Conservation (phyloP, 345 rosid genomes). For the Salix udensis region DNA sequence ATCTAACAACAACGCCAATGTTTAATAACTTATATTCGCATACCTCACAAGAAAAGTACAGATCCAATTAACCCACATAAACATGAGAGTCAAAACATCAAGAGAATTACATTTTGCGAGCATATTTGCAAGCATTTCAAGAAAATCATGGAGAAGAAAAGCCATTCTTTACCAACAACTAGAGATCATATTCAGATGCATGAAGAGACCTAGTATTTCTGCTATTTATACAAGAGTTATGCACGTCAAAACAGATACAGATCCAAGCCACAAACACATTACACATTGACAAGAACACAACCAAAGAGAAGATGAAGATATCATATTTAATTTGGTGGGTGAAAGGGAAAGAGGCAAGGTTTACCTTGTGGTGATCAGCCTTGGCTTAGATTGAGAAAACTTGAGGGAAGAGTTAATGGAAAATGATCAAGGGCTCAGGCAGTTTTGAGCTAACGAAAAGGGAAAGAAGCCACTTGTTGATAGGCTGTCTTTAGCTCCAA, state of each 20-base stretch:
- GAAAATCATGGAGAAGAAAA: not conserved
- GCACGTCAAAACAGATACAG: not conserved
- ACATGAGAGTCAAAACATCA: not conserved
- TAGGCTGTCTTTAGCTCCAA: slow-evolving; percentile 26
- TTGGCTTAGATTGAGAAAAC: not conserved
- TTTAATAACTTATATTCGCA: not conserved
- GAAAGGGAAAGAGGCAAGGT: not conserved
- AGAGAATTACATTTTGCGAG: not conserved
- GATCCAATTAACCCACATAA: not conserved
- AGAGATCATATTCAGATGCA: not conserved
- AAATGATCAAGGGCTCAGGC: not conserved
- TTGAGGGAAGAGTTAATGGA: not conserved
- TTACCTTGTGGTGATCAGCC: not conserved
- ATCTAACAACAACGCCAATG: not conserved
- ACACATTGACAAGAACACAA: not conserved
- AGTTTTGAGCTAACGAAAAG: not conserved
- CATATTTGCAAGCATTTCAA: not conserved
- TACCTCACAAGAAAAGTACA: not conserved
- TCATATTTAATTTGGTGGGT: not conserved
- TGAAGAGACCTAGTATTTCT: not conserved
- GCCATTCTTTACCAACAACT: no score
- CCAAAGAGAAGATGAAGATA: slow-evolving; percentile 1
- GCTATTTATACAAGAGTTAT: not conserved
- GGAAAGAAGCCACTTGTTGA: slow-evolving; percentile 9
- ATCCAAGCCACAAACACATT: not conserved